Evolutionary conservation across 208 protist species (phyloP), one percentile per base, ranked within the genome.

Genomic region (Angomonas ambiguus): DNA sequence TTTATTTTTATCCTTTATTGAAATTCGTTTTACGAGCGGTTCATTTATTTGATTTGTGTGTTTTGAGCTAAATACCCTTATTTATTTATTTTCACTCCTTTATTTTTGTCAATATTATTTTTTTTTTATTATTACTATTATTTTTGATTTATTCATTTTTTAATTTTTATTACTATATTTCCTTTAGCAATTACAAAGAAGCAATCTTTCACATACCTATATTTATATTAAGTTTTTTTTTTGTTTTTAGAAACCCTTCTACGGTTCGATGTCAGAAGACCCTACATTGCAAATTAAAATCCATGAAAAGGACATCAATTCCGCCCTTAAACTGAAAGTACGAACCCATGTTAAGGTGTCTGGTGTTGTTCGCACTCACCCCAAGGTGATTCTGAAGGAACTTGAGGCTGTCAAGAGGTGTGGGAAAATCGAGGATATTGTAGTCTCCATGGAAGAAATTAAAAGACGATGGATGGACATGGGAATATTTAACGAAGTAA

Each of bases 391-490:
- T 18, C 63, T 69, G 5, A 80, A 81, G 25, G 86, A 93, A 63
- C 53, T 95, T 30, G 83, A 91, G 45, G 73, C 84, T 16, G 85
- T 95, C 32, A 92, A 90, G 65, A 65, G 77, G 0, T 92, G 84
- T 41, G 35, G 42, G n/a, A 91, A 70, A 0, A 82, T 95, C 60
- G 61, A 74, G 16, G 74, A 87, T n/a, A 78, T 85, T 55, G 69
- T 73, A 0, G 69, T 72, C 30, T 67, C 77, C 22, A 81, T 91
- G 59, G 79, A 79, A 32, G 76, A 80, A 33, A 72, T 84, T n/a
- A 74, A 63, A 42, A 66, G 20, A 31, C 67, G 85, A 18, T 95
- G 89, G 87, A 41, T 66, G n/a, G 62, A 76, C 3, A 57, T 87
- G 24, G 89, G 89, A 8, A 67, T 95, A 76, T 91, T 93, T 62